These are phyloP conservation scores for Durio zibethinus DNA, from an alignment of 345 rosid species.

Conservation along the genomic window DNA sequence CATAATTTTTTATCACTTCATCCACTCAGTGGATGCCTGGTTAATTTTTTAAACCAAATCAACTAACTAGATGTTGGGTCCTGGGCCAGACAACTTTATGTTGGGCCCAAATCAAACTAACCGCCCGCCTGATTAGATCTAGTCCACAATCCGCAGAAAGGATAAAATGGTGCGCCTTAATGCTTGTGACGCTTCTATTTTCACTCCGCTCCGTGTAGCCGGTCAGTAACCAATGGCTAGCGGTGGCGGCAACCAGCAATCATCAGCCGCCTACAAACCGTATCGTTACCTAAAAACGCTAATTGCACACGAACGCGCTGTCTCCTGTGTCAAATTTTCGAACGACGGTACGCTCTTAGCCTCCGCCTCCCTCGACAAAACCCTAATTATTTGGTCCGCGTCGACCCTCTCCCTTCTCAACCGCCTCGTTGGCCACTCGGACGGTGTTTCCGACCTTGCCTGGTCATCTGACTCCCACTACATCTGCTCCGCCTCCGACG, in stretches of 20 bases:
- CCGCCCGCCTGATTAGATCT: not conserved
- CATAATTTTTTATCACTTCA: no score
- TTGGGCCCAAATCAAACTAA: not conserved
- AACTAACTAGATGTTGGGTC: no score
- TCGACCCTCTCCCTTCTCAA: slow-evolving; percentile 51
- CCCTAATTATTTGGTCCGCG: slow-evolving; percentile 76
- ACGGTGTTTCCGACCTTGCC: slow-evolving; percentile 78
- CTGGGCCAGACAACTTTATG: not conserved
- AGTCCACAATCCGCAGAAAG: not conserved
- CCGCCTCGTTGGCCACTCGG: slow-evolving; percentile 73
- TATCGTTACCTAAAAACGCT: slow-evolving; percentile 66
- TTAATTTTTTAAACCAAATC: no score
- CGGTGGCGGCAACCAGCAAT: slow-evolving; percentile 8
- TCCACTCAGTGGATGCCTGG: no score
- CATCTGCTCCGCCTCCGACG: slow-evolving; percentile 95
- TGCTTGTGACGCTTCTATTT: not conserved
- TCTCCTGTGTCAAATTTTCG: slow-evolving; percentile 91
- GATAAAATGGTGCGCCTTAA: not conserved
- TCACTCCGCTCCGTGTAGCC: no score
- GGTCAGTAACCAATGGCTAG: slow-evolving; percentile 1
- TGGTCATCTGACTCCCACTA: slow-evolving; percentile 97
- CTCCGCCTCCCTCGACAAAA: slow-evolving; percentile 81
- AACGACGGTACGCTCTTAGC: slow-evolving; percentile 85
- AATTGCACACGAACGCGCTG: slow-evolving; percentile 56
- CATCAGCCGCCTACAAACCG: slow-evolving; percentile 41